Evolutionary conservation across 176 grass and related monocot genomes (phyloP).

Genomic region (Rhynchospora tenuis): DNA sequence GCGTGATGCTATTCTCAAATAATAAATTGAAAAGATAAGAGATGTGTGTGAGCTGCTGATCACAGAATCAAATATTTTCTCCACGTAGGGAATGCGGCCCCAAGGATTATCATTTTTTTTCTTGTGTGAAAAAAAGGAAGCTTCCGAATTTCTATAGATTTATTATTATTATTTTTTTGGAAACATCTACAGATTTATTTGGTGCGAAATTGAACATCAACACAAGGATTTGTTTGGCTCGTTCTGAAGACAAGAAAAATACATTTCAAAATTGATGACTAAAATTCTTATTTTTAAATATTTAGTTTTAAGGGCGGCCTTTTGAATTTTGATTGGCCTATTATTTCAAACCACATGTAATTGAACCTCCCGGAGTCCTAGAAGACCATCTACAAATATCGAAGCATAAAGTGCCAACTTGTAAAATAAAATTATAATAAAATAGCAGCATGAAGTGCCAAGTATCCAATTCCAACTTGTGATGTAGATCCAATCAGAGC

Average conservation of each 20-base stretch:
- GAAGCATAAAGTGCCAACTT: background rate
- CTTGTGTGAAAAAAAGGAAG: background rate
- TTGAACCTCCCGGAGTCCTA: background rate
- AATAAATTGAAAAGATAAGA: constrained; percentile 10
- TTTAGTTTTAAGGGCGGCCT: background rate
- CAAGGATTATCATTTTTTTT: background rate
- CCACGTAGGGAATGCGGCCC: background rate
- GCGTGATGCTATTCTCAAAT: constrained; percentile 9
- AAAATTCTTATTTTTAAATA: background rate
- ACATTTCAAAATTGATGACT: background rate
- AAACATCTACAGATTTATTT: background rate
- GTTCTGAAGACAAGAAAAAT: background rate
- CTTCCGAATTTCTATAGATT: background rate
- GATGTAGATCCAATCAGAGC: background rate
- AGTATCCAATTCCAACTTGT: constrained; percentile 8
- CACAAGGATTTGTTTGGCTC: background rate
- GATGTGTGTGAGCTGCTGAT: background rate
- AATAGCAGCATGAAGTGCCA: background rate
- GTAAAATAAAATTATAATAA: background rate
- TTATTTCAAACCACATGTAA: background rate
- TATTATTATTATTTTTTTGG: no score
- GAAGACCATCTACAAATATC: background rate
- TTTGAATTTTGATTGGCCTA: background rate
- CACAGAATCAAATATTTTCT: background rate
- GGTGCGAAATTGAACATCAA: background rate